Conservation (phyloP, 768 basidiomycete genomes). For the Boletus eberwhitei region DNA sequence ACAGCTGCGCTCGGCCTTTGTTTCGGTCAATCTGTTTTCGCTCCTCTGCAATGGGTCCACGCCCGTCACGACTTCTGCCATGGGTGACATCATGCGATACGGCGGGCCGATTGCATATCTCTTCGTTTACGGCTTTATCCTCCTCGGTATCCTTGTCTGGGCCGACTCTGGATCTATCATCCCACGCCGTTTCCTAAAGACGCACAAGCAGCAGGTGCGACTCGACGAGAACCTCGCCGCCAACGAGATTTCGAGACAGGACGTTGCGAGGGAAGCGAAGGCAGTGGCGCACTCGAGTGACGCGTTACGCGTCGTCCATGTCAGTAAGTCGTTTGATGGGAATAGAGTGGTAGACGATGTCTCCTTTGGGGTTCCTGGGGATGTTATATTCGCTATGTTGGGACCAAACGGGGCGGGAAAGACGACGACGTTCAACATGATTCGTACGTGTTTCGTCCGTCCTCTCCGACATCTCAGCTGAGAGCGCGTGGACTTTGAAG, state of each 20-base stretch:
- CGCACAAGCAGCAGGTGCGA: constrained; percentile 11
- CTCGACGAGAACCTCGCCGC: constrained; percentile 12
- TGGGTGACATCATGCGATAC: constrained; percentile 55
- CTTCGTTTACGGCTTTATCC: constrained; percentile 53
- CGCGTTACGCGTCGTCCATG: constrained; percentile 56
- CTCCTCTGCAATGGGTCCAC: constrained; percentile 61
- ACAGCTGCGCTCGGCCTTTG: constrained; percentile 63
- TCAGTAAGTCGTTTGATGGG: constrained; percentile 57
- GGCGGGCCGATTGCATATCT: constrained; percentile 79
- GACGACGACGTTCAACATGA: constrained; percentile 78
- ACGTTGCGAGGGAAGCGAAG: constrained; percentile 54
- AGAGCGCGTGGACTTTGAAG: constrained; percentile 31
- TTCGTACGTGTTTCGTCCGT: constrained; percentile 46
- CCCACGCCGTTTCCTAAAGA: constrained; percentile 36
- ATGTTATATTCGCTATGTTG: constrained; percentile 68
- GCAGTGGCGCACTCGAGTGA: constrained; percentile 48
- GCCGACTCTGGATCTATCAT: constrained; percentile 64
- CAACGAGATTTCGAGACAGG: constrained; percentile 35
- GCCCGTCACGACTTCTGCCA: constrained; percentile 42
- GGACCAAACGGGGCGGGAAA: constrained; percentile 86
- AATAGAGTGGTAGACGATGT: constrained; percentile 71
- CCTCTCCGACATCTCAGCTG: not conserved
- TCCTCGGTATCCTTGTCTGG: constrained; percentile 65
- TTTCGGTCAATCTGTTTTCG: constrained; percentile 77
- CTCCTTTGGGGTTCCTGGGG: constrained; percentile 58